Conservation (phyloP, 2,329 filamentous ascomycete species). For the Clonostachys solani region DNA sequence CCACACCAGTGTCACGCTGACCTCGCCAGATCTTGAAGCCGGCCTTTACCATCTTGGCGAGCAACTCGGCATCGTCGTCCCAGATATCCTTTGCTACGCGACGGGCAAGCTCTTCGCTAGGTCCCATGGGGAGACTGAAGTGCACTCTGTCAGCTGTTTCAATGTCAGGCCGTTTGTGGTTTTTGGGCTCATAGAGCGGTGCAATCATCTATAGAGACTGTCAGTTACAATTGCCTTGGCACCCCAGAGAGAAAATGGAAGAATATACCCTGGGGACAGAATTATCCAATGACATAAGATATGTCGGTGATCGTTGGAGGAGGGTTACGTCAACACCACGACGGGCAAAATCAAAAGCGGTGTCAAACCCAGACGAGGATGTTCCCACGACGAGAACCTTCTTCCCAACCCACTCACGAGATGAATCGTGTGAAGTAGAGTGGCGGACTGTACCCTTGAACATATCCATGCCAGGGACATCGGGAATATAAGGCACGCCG, state of each 20-base stretch:
- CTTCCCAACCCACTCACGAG: conserved; percentile 42
- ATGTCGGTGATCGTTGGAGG: conserved; percentile 50
- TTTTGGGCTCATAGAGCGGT: conserved; percentile 8
- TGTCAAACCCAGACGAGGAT: conserved; percentile 67
- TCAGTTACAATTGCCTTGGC: background rate
- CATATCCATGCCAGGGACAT: conserved; percentile 47
- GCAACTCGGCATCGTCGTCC: conserved; percentile 4
- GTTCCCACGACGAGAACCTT: conserved; percentile 63
- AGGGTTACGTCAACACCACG: conserved; percentile 66
- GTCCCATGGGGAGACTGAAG: conserved; percentile 51
- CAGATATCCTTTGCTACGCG: conserved; percentile 6
- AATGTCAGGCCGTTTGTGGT: conserved; percentile 44
- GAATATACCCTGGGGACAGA: conserved; percentile 16
- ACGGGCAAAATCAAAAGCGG: conserved; percentile 63
- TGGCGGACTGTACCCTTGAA: conserved; percentile 62
- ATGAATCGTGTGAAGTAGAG: conserved; percentile 55
- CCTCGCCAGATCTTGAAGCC: conserved; percentile 23
- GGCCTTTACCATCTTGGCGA: conserved; percentile 1
- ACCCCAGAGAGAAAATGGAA: conserved; percentile 12
- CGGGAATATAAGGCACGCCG: conserved; percentile 59
- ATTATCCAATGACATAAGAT: conserved; percentile 21
- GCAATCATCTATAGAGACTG: conserved; percentile 7
- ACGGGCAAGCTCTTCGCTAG: conserved; percentile 26
- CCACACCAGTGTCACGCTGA: conserved; percentile 22
- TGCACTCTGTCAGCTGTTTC: conserved; percentile 41